Conservation (phyloP, 2,329 filamentous ascomycete genomes). For the Geosmithia morbida region DNA sequence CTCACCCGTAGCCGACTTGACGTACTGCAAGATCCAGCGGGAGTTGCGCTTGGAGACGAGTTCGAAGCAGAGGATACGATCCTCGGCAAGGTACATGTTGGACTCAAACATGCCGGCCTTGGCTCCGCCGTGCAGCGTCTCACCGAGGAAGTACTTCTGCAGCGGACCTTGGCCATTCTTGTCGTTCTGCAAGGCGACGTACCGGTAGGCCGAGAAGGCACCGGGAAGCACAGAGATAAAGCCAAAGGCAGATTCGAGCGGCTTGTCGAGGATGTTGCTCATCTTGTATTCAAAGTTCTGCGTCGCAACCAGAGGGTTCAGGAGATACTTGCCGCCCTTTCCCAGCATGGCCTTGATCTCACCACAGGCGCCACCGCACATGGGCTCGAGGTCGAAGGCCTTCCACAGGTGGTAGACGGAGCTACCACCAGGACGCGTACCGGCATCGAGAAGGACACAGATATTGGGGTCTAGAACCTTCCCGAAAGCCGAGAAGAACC, state of each 20-base stretch:
- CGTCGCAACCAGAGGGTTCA: constrained; percentile 88
- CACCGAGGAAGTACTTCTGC: constrained; percentile 93
- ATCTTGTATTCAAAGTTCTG: constrained; percentile 99
- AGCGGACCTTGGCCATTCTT: constrained; percentile 85
- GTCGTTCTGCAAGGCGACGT: constrained; percentile 88
- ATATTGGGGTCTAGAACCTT: constrained; percentile 88
- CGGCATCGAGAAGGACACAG: constrained; percentile 89
- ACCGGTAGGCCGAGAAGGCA: constrained; percentile 97
- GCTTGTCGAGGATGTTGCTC: constrained; percentile 98
- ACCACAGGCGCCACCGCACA: constrained; percentile 93
- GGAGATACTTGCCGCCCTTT: constrained; percentile 65
- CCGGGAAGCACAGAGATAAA: constrained; percentile 95
- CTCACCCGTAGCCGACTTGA: constrained; percentile 93
- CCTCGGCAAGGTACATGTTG: constrained; percentile 98
- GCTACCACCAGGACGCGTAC: constrained; percentile 83
- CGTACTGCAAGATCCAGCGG: constrained; percentile 94
- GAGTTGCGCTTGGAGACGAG: constrained; percentile 95
- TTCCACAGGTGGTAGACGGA: constrained; percentile 99
- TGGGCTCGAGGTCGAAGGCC: constrained; percentile 92
- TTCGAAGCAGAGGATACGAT: constrained; percentile 98
- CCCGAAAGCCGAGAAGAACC: constrained; percentile 98
- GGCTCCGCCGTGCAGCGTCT: constrained; percentile 84
- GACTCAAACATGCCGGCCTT: constrained; percentile 94
- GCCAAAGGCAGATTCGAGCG: constrained; percentile 89
- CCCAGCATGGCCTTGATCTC: constrained; percentile 98